Conservation (phyloP, 2,329 filamentous ascomycete species). For the Talaromyces verruculosus region DNA sequence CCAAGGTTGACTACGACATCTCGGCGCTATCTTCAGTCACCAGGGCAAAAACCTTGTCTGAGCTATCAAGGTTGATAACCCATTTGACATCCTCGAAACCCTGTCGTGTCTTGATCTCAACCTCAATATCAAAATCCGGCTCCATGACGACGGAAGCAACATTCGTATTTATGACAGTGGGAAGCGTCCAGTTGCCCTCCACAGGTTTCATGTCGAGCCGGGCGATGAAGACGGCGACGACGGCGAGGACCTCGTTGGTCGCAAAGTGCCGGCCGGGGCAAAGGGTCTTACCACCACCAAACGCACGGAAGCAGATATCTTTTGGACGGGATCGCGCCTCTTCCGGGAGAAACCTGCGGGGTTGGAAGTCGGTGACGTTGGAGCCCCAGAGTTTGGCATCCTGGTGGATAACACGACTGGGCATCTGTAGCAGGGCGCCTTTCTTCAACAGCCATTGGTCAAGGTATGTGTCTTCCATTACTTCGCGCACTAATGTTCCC, state of each 20-base stretch:
- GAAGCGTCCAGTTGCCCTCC: not conserved
- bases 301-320: not conserved
- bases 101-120: not conserved
- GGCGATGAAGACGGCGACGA: constrained; percentile 8
- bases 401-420: not conserved
- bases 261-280: constrained; percentile 12
- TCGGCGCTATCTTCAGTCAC: too few relatives aligned
- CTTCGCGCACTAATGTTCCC: constrained; percentile 11
- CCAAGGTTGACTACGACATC: too few relatives aligned
- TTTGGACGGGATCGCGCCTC: not conserved
- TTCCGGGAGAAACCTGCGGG: not conserved
- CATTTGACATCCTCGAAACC: not conserved
- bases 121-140: not conserved
- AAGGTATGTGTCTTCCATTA: constrained; percentile 5
- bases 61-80: not conserved
- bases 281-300: constrained; percentile 12
- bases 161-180: not conserved
- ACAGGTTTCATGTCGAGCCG: constrained; percentile 12
- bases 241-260: constrained; percentile 3
- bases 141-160: constrained; percentile 9
- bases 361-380: constrained; percentile 1
- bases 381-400: constrained; percentile 5
- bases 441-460: constrained; percentile 9
- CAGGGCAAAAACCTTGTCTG: too few relatives aligned
- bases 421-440: constrained; percentile 13